Base-by-base conservation (phyloP, 2,329 filamentous ascomycete species). In the Rutstroemia sp. region DNA sequence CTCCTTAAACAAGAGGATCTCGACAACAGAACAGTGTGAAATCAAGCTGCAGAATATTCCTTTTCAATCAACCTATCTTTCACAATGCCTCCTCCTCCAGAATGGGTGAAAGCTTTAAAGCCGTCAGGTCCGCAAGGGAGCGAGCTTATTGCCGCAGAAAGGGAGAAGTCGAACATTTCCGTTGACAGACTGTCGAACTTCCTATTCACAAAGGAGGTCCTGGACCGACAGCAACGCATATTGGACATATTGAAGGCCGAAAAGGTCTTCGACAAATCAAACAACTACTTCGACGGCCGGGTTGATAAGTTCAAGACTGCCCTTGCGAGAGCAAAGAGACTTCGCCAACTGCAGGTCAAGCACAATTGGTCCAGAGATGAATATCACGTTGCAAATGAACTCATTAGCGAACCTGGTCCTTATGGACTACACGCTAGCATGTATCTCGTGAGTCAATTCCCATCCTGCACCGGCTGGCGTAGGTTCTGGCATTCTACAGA, bases 181-280 rank as follows among this genome's bases (percentile, higher is more conserved):
- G 81, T 89, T 19, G 78, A 86, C 57, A 80, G 83, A 66, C 75
- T 92, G 8, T 81, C 84, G 48, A 76, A 81, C 51, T 84, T 88
- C 65, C 75, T 92, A 48, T 87, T 88, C 70, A 87, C 84, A 21
- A 81, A 82, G 64, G 78, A 85, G 57, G 76, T 76, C 5, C 75
- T 90, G 10, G 76, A 84, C 56, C 76, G 80, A 45, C 83, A 85
- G 64, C 72, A 79, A 2, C 74, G 73, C 23, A 77, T 92, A 27
- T 73, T 89, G 5, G 72, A 78, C 48, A 77, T 89, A n/a, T 77
- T 92, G 5, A 74, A 84, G 63, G 69, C 76, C 0, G 86, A 92
- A 57, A 80, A 81, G 52, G 78, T 89, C 56, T 91, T 92, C 63
- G 85, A 91, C 72, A 92, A 91, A 73, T 83, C 83, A 3, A 83